Evolutionary conservation across 2,329 filamentous ascomycete genomes (phyloP).

Genomic region (Xylariaceae sp.): DNA sequence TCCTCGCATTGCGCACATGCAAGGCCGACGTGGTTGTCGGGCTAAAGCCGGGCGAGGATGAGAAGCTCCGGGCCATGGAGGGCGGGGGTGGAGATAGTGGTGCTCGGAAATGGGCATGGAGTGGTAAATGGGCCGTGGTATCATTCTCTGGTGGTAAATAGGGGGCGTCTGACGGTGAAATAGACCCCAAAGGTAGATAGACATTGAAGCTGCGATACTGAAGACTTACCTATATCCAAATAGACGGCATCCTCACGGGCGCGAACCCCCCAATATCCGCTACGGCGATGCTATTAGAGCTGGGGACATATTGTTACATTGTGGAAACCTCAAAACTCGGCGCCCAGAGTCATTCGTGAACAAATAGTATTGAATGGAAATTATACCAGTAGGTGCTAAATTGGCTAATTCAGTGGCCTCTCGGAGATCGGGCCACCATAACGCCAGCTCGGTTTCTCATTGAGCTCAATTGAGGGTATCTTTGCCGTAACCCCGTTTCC

Average conservation of each 20-base stretch:
- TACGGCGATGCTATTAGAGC: not conserved
- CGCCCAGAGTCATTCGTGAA: too few relatives aligned
- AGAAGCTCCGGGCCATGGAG: constrained; percentile 72
- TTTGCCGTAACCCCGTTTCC: constrained; percentile 7
- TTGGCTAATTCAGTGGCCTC: too few relatives aligned
- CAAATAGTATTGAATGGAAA: too few relatives aligned
- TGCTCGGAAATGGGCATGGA: constrained; percentile 90
- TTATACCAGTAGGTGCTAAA: not conserved
- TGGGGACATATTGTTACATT: not conserved
- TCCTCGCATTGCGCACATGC: constrained; percentile 88
- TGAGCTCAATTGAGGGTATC: not conserved
- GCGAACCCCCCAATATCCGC: not conserved
- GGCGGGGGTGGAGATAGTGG: constrained; percentile 73
- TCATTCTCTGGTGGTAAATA: constrained; percentile 76
- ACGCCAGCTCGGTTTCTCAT: not conserved
- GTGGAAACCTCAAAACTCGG: not conserved
- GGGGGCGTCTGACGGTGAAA: not conserved
- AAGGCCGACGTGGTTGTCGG: constrained; percentile 97
- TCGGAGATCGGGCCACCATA: not conserved
- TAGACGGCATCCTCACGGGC: constrained; percentile 3
- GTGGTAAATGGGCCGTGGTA: constrained; percentile 95
- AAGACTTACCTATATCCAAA: constrained; percentile 1
- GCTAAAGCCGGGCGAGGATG: constrained; percentile 80
- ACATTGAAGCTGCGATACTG: not conserved
- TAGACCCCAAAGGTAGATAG: not conserved